These are phyloP conservation scores for Xylaria flabelliformis DNA, from an alignment of 495 filamentous ascomycete genomes.

Conservation along the genomic window DNA sequence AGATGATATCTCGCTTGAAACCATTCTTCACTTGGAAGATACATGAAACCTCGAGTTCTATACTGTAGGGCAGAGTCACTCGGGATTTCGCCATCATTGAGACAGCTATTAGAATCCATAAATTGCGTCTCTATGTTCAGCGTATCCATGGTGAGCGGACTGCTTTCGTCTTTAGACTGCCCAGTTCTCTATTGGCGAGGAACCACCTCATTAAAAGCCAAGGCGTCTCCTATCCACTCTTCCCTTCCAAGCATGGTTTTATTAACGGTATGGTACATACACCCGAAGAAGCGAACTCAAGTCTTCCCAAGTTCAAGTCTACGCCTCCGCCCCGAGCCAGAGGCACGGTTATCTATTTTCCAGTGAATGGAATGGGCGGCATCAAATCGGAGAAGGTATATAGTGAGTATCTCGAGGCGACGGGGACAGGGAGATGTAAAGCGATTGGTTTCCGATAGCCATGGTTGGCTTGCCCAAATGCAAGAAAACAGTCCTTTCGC, in stretches of 20 bases:
- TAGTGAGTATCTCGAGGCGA: conserved; percentile 17
- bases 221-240: conserved; percentile 20
- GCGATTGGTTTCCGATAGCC: not conserved
- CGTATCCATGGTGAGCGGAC: conserved; percentile 17
- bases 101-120: conserved; percentile 28
- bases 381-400: conserved; percentile 10
- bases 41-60: not conserved
- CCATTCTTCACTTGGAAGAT: conserved; percentile 4
- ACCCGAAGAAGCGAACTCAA: conserved; percentile 29
- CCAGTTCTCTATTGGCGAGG: conserved; percentile 12
- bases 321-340: not conserved
- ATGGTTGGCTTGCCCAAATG: conserved; percentile 18
- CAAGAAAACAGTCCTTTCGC: conserved; percentile 21
- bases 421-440: conserved; percentile 14
- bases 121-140: conserved; percentile 18
- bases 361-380: not conserved
- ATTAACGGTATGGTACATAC: conserved; percentile 41
- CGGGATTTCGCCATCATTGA: not conserved
- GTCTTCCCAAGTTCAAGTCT: conserved; percentile 17
- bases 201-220: conserved; percentile 1
- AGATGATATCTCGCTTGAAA: not conserved
- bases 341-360: not conserved
- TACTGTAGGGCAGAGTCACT: not conserved
- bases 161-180: not conserved
- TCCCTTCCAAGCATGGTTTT: conserved; percentile 15